phyloP scores from a whole-genome alignment of 78 protist genomes.

The Carpediemonas membranifera region DNA sequence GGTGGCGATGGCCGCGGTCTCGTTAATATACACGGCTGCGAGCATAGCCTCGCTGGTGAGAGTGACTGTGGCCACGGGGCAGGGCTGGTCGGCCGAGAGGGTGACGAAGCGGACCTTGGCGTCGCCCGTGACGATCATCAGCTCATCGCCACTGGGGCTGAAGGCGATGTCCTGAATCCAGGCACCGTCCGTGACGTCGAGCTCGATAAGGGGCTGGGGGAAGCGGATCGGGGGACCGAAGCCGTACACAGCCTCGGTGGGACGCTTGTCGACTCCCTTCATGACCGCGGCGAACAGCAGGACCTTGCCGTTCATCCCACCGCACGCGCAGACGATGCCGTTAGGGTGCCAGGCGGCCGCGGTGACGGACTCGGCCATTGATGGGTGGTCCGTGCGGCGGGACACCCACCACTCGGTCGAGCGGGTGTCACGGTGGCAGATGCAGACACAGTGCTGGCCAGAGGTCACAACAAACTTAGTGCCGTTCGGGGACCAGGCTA shows the following conservation, averaged over 20 bases:
- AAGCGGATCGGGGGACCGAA: no score
- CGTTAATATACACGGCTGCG: no score
- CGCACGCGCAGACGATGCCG: conserved; percentile 60
- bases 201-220: no score
- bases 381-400: background rate
- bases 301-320: conserved; percentile 51
- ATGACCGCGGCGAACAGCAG: conserved; percentile 58
- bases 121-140: background rate
- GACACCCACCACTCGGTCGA: background rate
- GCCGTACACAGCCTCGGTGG: no score
- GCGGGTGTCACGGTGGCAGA: conserved; percentile 63
- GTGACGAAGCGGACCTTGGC: background rate
- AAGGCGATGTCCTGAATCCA: conserved; percentile 9
- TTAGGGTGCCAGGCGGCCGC: conserved; percentile 75
- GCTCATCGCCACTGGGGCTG: background rate
- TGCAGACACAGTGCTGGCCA: conserved; percentile 63
- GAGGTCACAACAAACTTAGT: conserved; percentile 70
- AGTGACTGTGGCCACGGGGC: no score
- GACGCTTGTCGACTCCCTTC: conserved; percentile 55
- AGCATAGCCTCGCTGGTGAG: no score
- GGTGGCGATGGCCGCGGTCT: no score
- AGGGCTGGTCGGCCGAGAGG: no score
- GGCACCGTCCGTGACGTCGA: no score
- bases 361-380: no score
- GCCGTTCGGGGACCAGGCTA: conserved; percentile 63